Evolutionary conservation across 768 basidiomycete genomes (phyloP).

Genomic region (Boletus subparvulus): DNA sequence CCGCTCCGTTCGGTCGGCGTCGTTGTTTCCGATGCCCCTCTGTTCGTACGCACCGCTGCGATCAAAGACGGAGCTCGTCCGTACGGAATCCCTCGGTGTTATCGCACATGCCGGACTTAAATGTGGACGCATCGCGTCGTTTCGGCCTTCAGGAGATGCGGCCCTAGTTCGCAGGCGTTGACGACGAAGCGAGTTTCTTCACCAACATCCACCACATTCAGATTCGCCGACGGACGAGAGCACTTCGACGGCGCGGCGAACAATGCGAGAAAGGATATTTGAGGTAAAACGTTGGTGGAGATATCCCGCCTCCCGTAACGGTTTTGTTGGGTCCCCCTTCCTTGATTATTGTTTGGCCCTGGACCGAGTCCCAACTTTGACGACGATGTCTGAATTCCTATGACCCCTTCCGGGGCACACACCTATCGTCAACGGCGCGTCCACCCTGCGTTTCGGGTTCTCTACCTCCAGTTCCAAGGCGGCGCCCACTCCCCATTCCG

Average conservation of each 20-base stretch:
- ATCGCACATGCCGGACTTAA: slow-evolving; percentile 70
- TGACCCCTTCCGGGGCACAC: slow-evolving; percentile 44
- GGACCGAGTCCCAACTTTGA: too few species aligned
- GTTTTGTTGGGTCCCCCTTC: slow-evolving; percentile 16
- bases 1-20: slow-evolving; percentile 75
- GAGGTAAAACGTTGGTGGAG: too few species aligned
- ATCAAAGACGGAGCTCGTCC: slow-evolving; percentile 85
- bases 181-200: slow-evolving; percentile 96
- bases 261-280: slow-evolving; percentile 50
- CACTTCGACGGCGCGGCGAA: slow-evolving; percentile 81
- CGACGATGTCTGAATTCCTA: slow-evolving; percentile 39
- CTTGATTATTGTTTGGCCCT: too few species aligned
- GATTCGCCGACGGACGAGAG: slow-evolving; percentile 82
- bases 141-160: slow-evolving; percentile 62
- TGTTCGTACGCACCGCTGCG: slow-evolving; percentile 77
- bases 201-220: slow-evolving; percentile 95
- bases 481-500: slow-evolving; percentile 48
- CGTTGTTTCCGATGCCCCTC: slow-evolving; percentile 33
- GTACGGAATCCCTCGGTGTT: slow-evolving; percentile 78
- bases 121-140: slow-evolving; percentile 48
- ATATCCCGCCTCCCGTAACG: too few species aligned
- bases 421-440: slow-evolving; percentile 90
- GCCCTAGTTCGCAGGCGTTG: slow-evolving; percentile 55
- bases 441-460: slow-evolving; percentile 81
- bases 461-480: slow-evolving; percentile 38